Evolutionary conservation across 345 rosid genomes (phyloP).

Genomic region (Aethionema arabicum): DNA sequence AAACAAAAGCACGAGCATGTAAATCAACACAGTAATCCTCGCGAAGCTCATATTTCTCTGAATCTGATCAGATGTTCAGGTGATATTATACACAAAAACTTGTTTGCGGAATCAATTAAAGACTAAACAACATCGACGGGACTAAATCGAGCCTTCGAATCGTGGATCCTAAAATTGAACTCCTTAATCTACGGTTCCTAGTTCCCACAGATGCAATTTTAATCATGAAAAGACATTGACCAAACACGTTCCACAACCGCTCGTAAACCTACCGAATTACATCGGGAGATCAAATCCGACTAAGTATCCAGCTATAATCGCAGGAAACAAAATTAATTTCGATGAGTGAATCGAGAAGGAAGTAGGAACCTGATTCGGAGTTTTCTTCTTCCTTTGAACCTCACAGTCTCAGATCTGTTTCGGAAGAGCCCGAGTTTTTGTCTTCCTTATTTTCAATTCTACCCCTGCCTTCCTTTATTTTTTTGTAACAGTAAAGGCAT

Average conservation of each 20-base stretch:
- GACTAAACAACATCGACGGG: background rate
- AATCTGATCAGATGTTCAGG: background rate
- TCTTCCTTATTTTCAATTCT: slow-evolving; percentile 23
- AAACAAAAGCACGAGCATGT: slow-evolving; percentile 3
- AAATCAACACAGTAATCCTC: background rate
- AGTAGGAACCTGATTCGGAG: slow-evolving; percentile 1
- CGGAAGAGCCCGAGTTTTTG: background rate
- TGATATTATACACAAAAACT: background rate
- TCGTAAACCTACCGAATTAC: background rate
- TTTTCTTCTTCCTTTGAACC: slow-evolving; percentile 14
- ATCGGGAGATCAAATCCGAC: background rate
- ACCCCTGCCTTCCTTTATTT: slow-evolving; percentile 7
- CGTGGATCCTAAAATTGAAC: background rate
- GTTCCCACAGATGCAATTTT: background rate
- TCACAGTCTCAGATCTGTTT: slow-evolving; percentile 22
- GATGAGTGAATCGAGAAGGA: background rate
- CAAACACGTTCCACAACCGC: background rate
- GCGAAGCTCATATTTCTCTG: background rate
- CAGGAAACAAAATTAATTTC: background rate
- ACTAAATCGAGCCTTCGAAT: background rate
- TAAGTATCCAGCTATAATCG: background rate
- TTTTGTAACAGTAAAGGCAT: background rate
- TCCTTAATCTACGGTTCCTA: background rate
- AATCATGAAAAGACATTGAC: background rate
- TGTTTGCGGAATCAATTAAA: background rate